Percentiles rank a stretch among this genome's conserved stretches.
Conservation (phyloP, 306 rosid species). For the Crataegus laevigata region DNA sequence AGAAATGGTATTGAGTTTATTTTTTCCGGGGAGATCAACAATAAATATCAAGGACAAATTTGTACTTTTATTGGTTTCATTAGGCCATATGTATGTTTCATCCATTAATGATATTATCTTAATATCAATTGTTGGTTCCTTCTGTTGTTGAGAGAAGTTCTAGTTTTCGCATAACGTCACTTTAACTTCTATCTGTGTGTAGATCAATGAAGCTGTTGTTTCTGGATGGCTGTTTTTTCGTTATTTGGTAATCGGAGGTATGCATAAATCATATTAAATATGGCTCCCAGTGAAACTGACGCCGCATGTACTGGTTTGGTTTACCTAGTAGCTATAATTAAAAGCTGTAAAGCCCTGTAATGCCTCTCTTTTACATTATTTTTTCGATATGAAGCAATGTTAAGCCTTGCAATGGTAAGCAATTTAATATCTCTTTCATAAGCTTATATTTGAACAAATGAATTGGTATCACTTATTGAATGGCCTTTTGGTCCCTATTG, state of each 20-base stretch:
- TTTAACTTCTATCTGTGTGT: conserved; percentile 17
- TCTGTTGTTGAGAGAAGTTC: background rate
- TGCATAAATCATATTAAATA: conserved; percentile 4
- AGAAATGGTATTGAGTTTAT: background rate
- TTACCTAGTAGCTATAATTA: background rate
- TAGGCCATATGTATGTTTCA: background rate
- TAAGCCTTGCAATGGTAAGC: background rate
- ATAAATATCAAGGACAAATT: background rate
- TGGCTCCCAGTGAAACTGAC: background rate
- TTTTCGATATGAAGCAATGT: background rate
- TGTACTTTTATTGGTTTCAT: background rate
- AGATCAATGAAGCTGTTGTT: conserved; percentile 97
- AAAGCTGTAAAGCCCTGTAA: background rate
- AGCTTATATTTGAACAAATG: background rate
- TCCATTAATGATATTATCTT: background rate
- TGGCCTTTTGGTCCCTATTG: background rate
- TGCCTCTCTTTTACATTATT: background rate
- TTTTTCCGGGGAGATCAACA: background rate
- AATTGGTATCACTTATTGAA: background rate
- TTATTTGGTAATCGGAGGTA: conserved; percentile 98
- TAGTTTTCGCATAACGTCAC: background rate
- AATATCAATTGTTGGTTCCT: background rate
- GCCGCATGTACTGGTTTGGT: background rate
- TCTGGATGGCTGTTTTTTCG: conserved; percentile 98
- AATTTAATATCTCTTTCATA: background rate